A percentile compares a stretch with the other conserved stretches of the same genome.
These are phyloP conservation scores for Phytophthora melonis DNA, from an alignment of 352 stramenopile genomes.

Conservation along the genomic window DNA sequence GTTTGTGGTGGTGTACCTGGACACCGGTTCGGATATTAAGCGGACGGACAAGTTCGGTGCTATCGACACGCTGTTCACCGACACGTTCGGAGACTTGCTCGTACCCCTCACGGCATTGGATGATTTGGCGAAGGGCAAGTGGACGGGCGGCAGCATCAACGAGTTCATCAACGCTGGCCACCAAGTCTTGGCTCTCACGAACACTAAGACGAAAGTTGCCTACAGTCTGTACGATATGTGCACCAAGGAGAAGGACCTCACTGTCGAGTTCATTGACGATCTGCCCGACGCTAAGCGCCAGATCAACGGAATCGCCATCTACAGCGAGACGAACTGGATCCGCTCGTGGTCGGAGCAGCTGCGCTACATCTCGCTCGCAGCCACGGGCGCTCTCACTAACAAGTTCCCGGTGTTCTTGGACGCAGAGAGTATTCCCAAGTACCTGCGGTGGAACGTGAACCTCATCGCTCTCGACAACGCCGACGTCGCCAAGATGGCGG, in stretches of 20 bases:
- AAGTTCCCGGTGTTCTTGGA: constrained; percentile 46
- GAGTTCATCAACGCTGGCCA: constrained; percentile 52
- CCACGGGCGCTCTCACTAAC: constrained; percentile 34
- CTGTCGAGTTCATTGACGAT: constrained; percentile 50
- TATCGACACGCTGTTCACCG: constrained; percentile 52
- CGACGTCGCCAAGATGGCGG: constrained; percentile 62
- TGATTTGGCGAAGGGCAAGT: constrained; percentile 44
- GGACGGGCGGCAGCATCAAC: constrained; percentile 50
- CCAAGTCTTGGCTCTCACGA: constrained; percentile 54
- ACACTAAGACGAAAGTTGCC: constrained; percentile 47
- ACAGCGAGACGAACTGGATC: constrained; percentile 55
- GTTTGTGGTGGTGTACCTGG: constrained; percentile 68
- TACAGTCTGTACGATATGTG: constrained; percentile 56
- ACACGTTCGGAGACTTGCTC: constrained; percentile 59
- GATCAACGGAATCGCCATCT: constrained; percentile 60
- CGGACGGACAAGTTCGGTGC: constrained; percentile 39
- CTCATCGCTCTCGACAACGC: constrained; percentile 59
- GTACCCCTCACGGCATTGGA: constrained; percentile 49
- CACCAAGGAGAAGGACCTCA: constrained; percentile 42
- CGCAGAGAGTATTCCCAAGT: constrained; percentile 53
- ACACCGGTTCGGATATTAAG: constrained; percentile 56
- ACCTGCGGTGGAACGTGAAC: constrained; percentile 66
- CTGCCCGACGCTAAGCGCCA: constrained; percentile 46
- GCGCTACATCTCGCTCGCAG: constrained; percentile 58
- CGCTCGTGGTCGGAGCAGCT: constrained; percentile 61